These are phyloP conservation scores for Saksenaea vasiformis DNA, from an alignment of 371 early-diverging fungal genomes.

Conservation along the genomic window DNA sequence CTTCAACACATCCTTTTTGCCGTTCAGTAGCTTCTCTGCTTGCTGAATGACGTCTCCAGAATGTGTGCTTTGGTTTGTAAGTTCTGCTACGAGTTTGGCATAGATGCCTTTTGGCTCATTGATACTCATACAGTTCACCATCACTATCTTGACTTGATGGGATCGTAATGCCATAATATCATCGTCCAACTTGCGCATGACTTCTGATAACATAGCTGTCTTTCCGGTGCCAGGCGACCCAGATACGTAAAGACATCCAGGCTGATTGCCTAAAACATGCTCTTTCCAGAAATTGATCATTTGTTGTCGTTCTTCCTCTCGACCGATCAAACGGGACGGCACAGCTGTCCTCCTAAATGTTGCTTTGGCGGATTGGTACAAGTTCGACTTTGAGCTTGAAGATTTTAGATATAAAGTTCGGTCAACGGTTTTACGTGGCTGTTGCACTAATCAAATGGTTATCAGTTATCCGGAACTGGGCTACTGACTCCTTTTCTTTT, in stretches of 20 bases:
- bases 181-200: constrained; percentile 45
- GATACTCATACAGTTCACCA: constrained; percentile 88
- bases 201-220: constrained; percentile 81
- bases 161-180: constrained; percentile 21
- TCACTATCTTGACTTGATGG: constrained; percentile 52
- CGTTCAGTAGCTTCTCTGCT: constrained; percentile 36
- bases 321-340: constrained; percentile 74
- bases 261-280: constrained; percentile 38
- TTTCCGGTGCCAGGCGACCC: constrained; percentile 97
- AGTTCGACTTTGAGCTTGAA: not conserved
- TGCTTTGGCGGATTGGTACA: constrained; percentile 17
- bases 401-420: not conserved
- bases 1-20: constrained; percentile 43
- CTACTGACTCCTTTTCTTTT: not conserved
- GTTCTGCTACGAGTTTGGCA: constrained; percentile 55
- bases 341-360: constrained; percentile 51
- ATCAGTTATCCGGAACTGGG: not conserved
- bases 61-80: constrained; percentile 28
- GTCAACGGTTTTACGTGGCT: not conserved
- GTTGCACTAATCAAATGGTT: not conserved
- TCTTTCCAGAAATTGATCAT: constrained; percentile 60
- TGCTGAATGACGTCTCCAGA: constrained; percentile 33
- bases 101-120: constrained; percentile 73
- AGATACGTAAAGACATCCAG: constrained; percentile 83
- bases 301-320: constrained; percentile 63